These are phyloP conservation scores for Coemansia sp. DNA, from an alignment of 192 early-diverging fungal genomes.

Conservation along the genomic window DNA sequence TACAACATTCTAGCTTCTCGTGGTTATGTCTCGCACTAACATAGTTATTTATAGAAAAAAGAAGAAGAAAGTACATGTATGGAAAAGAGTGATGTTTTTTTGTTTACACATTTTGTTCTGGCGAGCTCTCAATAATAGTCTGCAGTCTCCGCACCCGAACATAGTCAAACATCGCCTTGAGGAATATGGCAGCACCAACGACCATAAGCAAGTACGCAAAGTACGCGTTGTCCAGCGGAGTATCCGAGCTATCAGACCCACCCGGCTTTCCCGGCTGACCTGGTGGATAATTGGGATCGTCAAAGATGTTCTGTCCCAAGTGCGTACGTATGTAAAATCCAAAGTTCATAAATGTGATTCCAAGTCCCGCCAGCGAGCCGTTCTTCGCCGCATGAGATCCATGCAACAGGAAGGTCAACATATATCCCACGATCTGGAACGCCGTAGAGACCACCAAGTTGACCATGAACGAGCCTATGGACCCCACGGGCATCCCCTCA, in stretches of 20 bases:
- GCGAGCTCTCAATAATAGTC: conserved; percentile 65
- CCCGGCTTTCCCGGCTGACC: conserved; percentile 17
- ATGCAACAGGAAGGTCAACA: conserved; percentile 88
- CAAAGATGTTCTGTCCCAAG: conserved; percentile 35
- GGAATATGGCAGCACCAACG: conserved; percentile 72
- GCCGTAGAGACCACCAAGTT: conserved; percentile 80
- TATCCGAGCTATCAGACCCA: conserved; percentile 30
- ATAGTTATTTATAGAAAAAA: not conserved
- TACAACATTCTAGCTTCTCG: conserved; percentile 50
- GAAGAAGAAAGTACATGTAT: conserved; percentile 12
- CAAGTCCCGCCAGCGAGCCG: conserved; percentile 78
- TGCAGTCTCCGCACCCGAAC: conserved; percentile 72
- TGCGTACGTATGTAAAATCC: conserved; percentile 72
- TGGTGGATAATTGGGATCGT: conserved; percentile 20
- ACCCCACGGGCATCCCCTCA: conserved; percentile 91
- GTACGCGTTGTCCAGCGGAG: conserved; percentile 63
- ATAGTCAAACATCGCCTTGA: conserved; percentile 74
- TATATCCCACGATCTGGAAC: conserved; percentile 85
- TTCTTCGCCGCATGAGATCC: conserved; percentile 88
- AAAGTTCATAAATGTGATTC: conserved; percentile 79
- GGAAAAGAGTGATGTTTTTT: not conserved
- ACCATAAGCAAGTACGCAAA: conserved; percentile 77
- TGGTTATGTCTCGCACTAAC: conserved; percentile 31
- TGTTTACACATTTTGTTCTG: conserved; percentile 53
- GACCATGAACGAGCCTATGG: conserved; percentile 72